Conservation (phyloP, 306 rosid species). For the Oemleria cerasiformis region DNA sequence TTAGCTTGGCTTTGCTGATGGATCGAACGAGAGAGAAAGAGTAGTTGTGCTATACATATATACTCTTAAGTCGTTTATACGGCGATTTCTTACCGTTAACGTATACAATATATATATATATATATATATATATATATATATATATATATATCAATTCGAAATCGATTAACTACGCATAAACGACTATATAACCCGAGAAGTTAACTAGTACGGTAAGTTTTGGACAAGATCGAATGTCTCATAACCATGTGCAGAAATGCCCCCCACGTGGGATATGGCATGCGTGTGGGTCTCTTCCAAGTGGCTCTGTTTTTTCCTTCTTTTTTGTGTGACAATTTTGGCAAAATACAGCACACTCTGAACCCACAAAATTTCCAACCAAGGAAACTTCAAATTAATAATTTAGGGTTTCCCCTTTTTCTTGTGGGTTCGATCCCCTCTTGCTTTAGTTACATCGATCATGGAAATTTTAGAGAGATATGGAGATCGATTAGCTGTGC, state of each 20-base stretch:
- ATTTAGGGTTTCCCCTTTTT: background rate
- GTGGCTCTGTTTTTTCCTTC: slow-evolving; percentile 32
- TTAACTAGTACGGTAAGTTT: slow-evolving; percentile 30
- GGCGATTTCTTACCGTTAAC: background rate
- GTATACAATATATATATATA: too few relatives aligned
- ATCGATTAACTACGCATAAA: too few relatives aligned
- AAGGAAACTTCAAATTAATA: slow-evolving; percentile 24
- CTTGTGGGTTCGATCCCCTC: too few relatives aligned
- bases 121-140: too few relatives aligned
- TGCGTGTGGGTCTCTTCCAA: slow-evolving; percentile 66
- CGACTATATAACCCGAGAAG: background rate
- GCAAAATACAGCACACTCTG: slow-evolving; percentile 37
- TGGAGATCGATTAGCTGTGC: too few relatives aligned
- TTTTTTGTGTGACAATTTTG: slow-evolving; percentile 29
- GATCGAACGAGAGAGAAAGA: background rate
- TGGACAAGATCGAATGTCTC: slow-evolving; percentile 67
- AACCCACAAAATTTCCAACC: slow-evolving; percentile 36
- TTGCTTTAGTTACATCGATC: too few relatives aligned
- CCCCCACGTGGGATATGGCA: slow-evolving; percentile 67
- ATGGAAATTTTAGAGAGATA: too few relatives aligned
- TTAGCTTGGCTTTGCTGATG: background rate
- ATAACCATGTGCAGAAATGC: slow-evolving; percentile 71
- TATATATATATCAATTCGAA: too few relatives aligned
- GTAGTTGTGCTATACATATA: too few relatives aligned
- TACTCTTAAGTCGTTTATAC: background rate